Evolutionary conservation across 2,329 filamentous ascomycete species (phyloP).

Genomic region (Aurifilum marmelostoma): DNA sequence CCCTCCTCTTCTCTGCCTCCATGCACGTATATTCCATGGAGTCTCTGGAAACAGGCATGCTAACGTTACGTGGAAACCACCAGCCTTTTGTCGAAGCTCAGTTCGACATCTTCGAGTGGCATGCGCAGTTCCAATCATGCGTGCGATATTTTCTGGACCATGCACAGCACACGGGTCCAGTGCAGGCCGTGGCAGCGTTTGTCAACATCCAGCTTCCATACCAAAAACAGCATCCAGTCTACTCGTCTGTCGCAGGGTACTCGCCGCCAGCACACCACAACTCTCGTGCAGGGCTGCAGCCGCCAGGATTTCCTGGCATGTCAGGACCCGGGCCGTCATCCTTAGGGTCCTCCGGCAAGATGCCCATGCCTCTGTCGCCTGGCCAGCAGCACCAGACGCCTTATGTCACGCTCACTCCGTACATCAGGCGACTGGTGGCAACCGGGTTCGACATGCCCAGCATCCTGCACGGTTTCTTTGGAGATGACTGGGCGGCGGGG

Average conservation of each 20-base stretch:
- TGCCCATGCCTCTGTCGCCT: slow-evolving; percentile 21
- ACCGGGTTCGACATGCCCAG: slow-evolving; percentile 87
- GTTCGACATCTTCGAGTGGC: slow-evolving; percentile 90
- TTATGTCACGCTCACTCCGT: slow-evolving; percentile 76
- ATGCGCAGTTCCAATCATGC: slow-evolving; percentile 87
- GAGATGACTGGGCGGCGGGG: slow-evolving; percentile 85
- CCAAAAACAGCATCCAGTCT: slow-evolving; percentile 62
- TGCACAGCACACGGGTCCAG: slow-evolving; percentile 79
- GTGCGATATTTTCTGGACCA: slow-evolving; percentile 90
- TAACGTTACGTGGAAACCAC: slow-evolving; percentile 3
- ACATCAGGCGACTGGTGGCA: slow-evolving; percentile 85
- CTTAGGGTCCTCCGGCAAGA: slow-evolving; percentile 16
- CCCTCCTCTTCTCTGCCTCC: slow-evolving; percentile 9
- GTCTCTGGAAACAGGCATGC: slow-evolving; percentile 6
- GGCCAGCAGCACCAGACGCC: slow-evolving; percentile 32
- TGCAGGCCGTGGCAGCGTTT: slow-evolving; percentile 87
- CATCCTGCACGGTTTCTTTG: slow-evolving; percentile 94
- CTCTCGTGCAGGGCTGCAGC: slow-evolving; percentile 36
- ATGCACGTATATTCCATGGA: not conserved
- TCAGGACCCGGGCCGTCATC: slow-evolving; percentile 25
- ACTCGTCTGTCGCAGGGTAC: slow-evolving; percentile 44
- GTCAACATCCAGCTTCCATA: slow-evolving; percentile 91
- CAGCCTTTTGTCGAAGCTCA: slow-evolving; percentile 53
- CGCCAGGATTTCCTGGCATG: slow-evolving; percentile 38
- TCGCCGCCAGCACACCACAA: slow-evolving; percentile 39